These are phyloP conservation scores for Trypanosoma rangeli DNA, from an alignment of 208 protist genomes.

Conservation along the genomic window DNA sequence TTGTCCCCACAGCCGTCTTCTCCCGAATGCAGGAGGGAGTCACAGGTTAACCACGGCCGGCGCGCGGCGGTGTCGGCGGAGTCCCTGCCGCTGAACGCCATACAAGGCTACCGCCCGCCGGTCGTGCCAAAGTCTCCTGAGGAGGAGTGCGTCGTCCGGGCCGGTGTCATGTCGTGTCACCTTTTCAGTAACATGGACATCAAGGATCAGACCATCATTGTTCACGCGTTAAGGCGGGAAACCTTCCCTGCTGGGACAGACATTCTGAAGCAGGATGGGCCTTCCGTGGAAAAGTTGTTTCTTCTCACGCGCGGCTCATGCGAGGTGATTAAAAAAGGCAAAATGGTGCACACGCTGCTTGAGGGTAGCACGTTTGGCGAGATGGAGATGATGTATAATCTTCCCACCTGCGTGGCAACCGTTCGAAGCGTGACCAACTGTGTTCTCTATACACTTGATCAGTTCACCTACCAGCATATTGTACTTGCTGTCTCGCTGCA, in stretches of 20 bases:
- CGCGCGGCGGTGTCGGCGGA: constrained; percentile 70
- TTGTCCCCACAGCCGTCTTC: neutral
- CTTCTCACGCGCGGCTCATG: constrained; percentile 78
- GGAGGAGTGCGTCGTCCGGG: constrained; percentile 53
- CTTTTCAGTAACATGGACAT: constrained; percentile 72
- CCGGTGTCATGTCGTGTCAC: constrained; percentile 52
- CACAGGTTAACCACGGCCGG: constrained; percentile 28
- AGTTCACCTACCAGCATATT: constrained; percentile 76
- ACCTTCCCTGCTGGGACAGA: constrained; percentile 53
- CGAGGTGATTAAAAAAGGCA: constrained; percentile 82
- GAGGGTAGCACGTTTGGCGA: constrained; percentile 78
- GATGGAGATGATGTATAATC: constrained; percentile 89
- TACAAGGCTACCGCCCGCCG: constrained; percentile 26
- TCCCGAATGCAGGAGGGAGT: neutral
- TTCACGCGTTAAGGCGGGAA: constrained; percentile 61
- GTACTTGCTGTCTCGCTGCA: constrained; percentile 68
- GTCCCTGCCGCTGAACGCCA: constrained; percentile 29
- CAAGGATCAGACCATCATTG: constrained; percentile 47
- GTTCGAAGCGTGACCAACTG: constrained; percentile 77
- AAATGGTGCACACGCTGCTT: constrained; percentile 48
- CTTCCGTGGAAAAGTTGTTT: constrained; percentile 70
- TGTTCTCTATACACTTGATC: constrained; percentile 81
- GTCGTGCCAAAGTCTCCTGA: constrained; percentile 32
- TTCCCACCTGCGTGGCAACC: constrained; percentile 73
- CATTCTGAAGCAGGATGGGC: constrained; percentile 72